Evolutionary conservation across 1,139 yeast genomes (phyloP).

Genomic region (Taiozyma onychis): DNA sequence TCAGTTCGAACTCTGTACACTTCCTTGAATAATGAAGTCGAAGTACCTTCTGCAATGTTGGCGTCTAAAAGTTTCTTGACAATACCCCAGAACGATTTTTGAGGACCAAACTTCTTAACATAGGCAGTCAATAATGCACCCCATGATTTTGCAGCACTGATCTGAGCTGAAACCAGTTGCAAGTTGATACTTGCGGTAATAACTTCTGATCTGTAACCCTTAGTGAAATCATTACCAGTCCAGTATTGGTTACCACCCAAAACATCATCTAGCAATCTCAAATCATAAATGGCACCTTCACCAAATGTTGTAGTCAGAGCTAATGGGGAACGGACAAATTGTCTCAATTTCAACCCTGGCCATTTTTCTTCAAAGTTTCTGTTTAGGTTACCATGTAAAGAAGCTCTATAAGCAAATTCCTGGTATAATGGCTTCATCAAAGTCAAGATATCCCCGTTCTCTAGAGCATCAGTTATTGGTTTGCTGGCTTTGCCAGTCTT

Average conservation of each 20-base stretch:
- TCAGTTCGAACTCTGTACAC: conserved; percentile 62
- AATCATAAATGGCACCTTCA: conserved; percentile 49
- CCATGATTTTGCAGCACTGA: conserved; percentile 65
- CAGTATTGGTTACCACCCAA: conserved; percentile 45
- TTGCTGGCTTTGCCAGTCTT: conserved; percentile 35
- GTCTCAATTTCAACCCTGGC: conserved; percentile 42
- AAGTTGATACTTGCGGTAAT: conserved; percentile 56
- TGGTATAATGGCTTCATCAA: conserved; percentile 31
- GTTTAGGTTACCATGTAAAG: conserved; percentile 41
- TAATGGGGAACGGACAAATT: conserved; percentile 47
- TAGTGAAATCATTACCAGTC: conserved; percentile 31
- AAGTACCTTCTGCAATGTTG: conserved; percentile 48
- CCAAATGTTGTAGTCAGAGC: conserved; percentile 47
- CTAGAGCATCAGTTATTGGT: conserved; percentile 41
- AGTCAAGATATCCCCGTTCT: conserved; percentile 33
- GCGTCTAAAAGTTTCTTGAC: conserved; percentile 46
- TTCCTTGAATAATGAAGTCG: conserved; percentile 41
- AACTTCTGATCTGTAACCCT: conserved; percentile 45
- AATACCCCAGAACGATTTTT: conserved; percentile 38
- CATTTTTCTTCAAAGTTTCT: conserved; percentile 43
- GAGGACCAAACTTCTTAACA: conserved; percentile 31
- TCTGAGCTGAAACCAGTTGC: conserved; percentile 63
- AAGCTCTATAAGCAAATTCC: conserved; percentile 36
- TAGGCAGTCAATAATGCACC: conserved; percentile 72
- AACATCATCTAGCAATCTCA: conserved; percentile 57